A percentile compares a stretch with the other conserved stretches of the same genome.
These are phyloP conservation scores for Ophiostoma fasciatum DNA, from an alignment of 2,329 filamentous ascomycete species.

Conservation along the genomic window DNA sequence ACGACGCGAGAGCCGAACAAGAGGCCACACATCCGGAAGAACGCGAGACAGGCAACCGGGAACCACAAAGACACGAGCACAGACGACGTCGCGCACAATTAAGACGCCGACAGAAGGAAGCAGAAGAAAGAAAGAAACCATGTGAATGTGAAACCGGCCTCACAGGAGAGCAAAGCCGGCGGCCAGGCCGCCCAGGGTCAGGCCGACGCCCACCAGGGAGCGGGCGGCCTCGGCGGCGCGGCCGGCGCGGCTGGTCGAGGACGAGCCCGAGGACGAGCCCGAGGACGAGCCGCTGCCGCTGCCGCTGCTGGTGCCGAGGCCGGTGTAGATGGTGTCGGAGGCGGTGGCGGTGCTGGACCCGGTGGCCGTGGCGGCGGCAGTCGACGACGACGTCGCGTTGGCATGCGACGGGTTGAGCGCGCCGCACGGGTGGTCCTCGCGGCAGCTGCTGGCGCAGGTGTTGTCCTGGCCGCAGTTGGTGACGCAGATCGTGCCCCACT, in stretches of 20 bases:
- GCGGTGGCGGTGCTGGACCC: slow-evolving; percentile 16
- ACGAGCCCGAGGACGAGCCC: slow-evolving; percentile 1
- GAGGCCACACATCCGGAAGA: too few relatives aligned
- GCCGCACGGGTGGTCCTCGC: slow-evolving; percentile 56
- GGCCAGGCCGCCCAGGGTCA: slow-evolving; percentile 14
- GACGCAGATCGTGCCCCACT: slow-evolving; percentile 58
- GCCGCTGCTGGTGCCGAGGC: slow-evolving; percentile 11
- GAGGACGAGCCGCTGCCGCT: not conserved
- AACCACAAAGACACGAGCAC: too few relatives aligned
- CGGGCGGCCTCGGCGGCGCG: slow-evolving; percentile 19
- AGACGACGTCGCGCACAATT: too few relatives aligned
- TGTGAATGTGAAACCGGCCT: too few relatives aligned
- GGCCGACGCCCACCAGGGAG: slow-evolving; percentile 13
- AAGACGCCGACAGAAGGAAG: too few relatives aligned
- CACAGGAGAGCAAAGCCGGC: slow-evolving; percentile 25
- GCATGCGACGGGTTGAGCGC: slow-evolving; percentile 45
- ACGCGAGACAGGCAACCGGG: too few relatives aligned
- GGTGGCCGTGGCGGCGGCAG: slow-evolving; percentile 24
- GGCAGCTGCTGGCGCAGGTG: slow-evolving; percentile 47
- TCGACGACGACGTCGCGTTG: slow-evolving; percentile 38
- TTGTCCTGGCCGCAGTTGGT: slow-evolving; percentile 35
- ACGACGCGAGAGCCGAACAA: too few relatives aligned
- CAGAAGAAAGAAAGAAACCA: too few relatives aligned
- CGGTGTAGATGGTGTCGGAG: slow-evolving; percentile 22
- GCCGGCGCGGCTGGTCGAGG: slow-evolving; percentile 5